Percentiles rank a stretch among this genome's conserved stretches.
Evolutionary conservation across 306 rosid species (phyloP).

Genomic region (Potentilla sterilis): DNA sequence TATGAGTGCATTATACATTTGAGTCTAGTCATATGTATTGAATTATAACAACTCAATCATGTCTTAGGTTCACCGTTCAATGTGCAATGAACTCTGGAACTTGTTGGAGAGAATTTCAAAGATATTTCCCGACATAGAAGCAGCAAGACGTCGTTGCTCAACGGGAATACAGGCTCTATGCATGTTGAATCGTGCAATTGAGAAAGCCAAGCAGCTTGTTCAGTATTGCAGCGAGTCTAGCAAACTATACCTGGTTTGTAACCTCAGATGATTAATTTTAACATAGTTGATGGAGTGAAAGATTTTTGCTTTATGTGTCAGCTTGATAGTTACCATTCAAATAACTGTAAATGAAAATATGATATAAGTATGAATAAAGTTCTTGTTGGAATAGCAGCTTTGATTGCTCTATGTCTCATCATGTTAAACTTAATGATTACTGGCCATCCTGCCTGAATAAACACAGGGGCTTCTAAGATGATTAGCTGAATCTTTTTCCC

Average conservation of each 20-base stretch:
- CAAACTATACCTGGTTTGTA: slow-evolving; percentile 81
- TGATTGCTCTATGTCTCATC: slow-evolving; percentile 3
- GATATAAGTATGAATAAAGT: background rate
- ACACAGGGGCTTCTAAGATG: background rate
- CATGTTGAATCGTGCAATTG: slow-evolving; percentile 42
- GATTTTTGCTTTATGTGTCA: background rate
- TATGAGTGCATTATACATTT: slow-evolving; percentile 7
- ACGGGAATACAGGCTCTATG: slow-evolving; percentile 68
- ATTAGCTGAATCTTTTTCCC: background rate
- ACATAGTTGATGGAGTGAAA: slow-evolving; percentile 13
- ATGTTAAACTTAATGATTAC: background rate
- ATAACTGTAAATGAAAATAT: background rate
- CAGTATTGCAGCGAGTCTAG: slow-evolving; percentile 67
- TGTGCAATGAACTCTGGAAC: slow-evolving; percentile 61
- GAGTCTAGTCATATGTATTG: slow-evolving; percentile 8
- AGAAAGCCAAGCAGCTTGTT: slow-evolving; percentile 57
- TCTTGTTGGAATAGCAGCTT: background rate
- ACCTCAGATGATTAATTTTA: slow-evolving; percentile 21
- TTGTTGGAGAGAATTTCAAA: slow-evolving; percentile 45
- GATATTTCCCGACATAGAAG: slow-evolving; percentile 70
- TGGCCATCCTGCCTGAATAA: background rate
- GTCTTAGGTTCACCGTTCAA: slow-evolving; percentile 60
- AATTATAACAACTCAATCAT: slow-evolving; percentile 25
- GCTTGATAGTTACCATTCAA: background rate
- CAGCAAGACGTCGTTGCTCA: slow-evolving; percentile 68